Evolutionary conservation across 352 stramenopile genomes (phyloP), one percentile per base, ranked within the genome.

Genomic region (Phytophthora sp.): DNA sequence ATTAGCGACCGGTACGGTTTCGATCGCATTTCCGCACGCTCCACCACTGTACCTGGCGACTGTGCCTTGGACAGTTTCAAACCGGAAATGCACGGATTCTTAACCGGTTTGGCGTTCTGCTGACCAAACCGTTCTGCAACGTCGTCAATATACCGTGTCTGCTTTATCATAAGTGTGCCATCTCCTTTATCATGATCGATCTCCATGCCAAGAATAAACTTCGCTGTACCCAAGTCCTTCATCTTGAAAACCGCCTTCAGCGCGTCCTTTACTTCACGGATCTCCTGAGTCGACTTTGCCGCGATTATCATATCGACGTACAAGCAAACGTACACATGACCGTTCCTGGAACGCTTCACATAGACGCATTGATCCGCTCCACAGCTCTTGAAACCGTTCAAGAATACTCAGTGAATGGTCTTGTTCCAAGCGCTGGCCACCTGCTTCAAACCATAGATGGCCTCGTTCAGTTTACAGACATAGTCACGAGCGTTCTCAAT

Each of bases 121-220:
- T 61, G 52, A 0, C 45, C 45, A 17, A 73, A 62, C 5, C 53
- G 51, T 28, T 54, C 10, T 10, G 35, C 20, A 5, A 65, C 30
- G 12, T 65, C 53, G 17, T 68, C 21, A 30, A 72, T 58, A 38
- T 65, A 76, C 8, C 51, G 41, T 0, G 52, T 61, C 17, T 69
- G 54, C 20, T 60, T 69, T n/a, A 75, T 63, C 27, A 65, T 68
- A 1, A 61, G 37, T 23, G 21, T 61, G 12, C n/a, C 30, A 4
- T 27, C 43, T 0, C 2, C 5, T 20, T 35, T 17, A 15, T 71
- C 50, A 26, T 62, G 52, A 6, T 63, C 44, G 2, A 76, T 66
- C 12, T 76, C 53, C 57, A 71, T 68, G 0, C 53, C 62, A 9
- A 69, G 12, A 4, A 74, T 62, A 34, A 68, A 63, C 17, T 53